Evolutionary conservation across 1,284 basidiomycete species (phyloP).

Genomic region (Pisolithus thermaeus): DNA sequence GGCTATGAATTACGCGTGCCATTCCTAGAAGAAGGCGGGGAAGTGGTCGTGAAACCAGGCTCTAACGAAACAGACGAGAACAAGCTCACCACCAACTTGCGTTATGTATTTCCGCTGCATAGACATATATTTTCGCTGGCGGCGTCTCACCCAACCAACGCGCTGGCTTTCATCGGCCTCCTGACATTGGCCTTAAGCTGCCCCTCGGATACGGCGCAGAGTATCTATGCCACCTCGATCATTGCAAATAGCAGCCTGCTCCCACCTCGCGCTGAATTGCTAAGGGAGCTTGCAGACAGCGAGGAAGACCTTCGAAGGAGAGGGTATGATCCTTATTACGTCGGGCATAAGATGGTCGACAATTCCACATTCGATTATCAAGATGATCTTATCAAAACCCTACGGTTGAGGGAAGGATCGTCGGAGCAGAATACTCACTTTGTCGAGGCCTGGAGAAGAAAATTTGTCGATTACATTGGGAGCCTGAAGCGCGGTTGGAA

Average conservation of each 20-base stretch:
- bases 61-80: conserved; percentile 21
- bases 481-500: conserved; percentile 39
- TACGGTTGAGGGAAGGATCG: conserved; percentile 37
- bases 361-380: conserved; percentile 42
- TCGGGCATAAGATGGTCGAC: conserved; percentile 42
- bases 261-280: conserved; percentile 33
- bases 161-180: conserved; percentile 51
- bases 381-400: conserved; percentile 39
- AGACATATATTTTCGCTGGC: conserved; percentile 48
- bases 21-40: conserved; percentile 40
- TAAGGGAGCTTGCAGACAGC: conserved; percentile 35
- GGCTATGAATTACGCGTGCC: conserved; percentile 51
- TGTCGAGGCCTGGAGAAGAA: conserved; percentile 45
- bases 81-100: conserved; percentile 41
- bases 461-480: conserved; percentile 28
- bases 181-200: conserved; percentile 34
- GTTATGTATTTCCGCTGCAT: conserved; percentile 51
- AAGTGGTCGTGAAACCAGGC: conserved; percentile 21
- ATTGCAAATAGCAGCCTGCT: conserved; percentile 40
- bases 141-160: conserved; percentile 39
- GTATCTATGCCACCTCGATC: conserved; percentile 39
- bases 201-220: conserved; percentile 47
- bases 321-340: conserved; percentile 44
- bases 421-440: conserved; percentile 38
- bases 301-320: conserved; percentile 35